These are phyloP conservation scores for Ocimum tenuiflorum DNA, from an alignment of 257 asterid species.

Conservation along the genomic window DNA sequence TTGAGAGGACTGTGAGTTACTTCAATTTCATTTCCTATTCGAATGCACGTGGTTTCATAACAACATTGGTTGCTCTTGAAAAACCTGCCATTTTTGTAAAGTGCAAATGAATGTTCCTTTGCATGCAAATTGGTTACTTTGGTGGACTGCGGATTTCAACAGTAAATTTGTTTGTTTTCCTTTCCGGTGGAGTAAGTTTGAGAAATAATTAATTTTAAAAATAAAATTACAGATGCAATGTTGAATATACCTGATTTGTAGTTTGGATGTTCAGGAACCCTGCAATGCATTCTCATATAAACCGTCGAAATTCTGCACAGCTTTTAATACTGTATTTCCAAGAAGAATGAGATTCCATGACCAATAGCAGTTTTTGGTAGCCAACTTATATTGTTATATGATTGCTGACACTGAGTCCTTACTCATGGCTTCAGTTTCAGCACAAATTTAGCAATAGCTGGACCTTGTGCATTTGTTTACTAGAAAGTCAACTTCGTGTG, in stretches of 20 bases:
- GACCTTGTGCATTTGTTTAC: neutral
- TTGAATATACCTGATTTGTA: neutral
- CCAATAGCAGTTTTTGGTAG: neutral
- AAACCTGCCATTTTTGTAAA: neutral
- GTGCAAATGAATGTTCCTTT: neutral
- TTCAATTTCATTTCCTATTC: neutral
- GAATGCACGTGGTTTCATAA: neutral
- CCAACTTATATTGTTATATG: neutral
- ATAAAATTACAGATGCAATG: neutral
- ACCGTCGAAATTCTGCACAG: slow-evolving; percentile 1
- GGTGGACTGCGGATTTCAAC: neutral
- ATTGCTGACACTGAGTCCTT: neutral
- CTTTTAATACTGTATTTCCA: neutral
- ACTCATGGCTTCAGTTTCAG: neutral
- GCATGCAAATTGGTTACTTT: slow-evolving; percentile 1
- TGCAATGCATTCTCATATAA: neutral
- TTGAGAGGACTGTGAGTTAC: neutral
- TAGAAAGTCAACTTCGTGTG: neutral
- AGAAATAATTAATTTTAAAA: neutral
- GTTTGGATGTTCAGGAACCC: neutral
- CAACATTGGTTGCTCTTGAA: neutral
- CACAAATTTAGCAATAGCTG: neutral
- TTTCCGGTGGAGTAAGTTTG: neutral
- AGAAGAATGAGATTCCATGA: neutral
- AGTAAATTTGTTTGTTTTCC: neutral